Evolutionary conservation across 1,284 basidiomycete species (phyloP).

Genomic region (Afroboletus lepidellus): DNA sequence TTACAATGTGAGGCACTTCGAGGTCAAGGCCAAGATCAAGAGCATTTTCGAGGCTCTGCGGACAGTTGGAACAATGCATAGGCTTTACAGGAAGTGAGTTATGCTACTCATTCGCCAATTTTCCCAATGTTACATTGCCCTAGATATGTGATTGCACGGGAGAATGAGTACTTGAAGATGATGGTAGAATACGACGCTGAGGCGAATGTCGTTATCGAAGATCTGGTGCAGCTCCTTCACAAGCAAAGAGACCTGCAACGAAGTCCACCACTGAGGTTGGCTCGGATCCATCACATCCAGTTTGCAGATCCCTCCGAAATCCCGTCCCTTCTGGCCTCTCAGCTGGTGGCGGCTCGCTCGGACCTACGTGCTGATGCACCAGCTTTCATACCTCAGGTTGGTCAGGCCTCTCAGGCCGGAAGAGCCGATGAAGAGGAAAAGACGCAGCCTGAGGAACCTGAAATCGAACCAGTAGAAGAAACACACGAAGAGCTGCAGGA

Average conservation of each 20-base stretch:
- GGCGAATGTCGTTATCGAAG: conserved; percentile 16
- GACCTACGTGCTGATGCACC: conserved; percentile 12
- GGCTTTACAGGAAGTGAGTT: conserved; percentile 21
- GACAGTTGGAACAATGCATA: conserved; percentile 5
- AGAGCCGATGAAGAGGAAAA: neutral
- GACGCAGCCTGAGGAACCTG: conserved; percentile 1
- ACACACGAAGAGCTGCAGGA: conserved; percentile 21
- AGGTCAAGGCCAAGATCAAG: conserved; percentile 12
- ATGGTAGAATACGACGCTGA: conserved; percentile 19
- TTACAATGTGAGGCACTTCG: conserved; percentile 10
- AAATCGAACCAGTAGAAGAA: conserved; percentile 19
- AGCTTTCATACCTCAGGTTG: conserved; percentile 12
- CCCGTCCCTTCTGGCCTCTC: conserved; percentile 20
- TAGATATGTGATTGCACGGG: conserved; percentile 17
- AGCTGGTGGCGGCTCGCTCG: conserved; percentile 14
- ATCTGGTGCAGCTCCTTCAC: conserved; percentile 27
- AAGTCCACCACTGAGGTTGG: conserved; percentile 1
- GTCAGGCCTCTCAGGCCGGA: conserved; percentile 1
- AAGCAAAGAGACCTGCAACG: conserved; percentile 4
- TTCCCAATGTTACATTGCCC: neutral
- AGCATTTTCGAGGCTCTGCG: conserved; percentile 15
- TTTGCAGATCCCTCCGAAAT: conserved; percentile 22
- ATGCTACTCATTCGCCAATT: rapidly evolving
- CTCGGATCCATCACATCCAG: conserved; percentile 19
- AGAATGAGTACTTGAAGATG: conserved; percentile 15